Base-by-base conservation (phyloP, 306 rosid genomes). In the Prosopis cineraria region DNA sequence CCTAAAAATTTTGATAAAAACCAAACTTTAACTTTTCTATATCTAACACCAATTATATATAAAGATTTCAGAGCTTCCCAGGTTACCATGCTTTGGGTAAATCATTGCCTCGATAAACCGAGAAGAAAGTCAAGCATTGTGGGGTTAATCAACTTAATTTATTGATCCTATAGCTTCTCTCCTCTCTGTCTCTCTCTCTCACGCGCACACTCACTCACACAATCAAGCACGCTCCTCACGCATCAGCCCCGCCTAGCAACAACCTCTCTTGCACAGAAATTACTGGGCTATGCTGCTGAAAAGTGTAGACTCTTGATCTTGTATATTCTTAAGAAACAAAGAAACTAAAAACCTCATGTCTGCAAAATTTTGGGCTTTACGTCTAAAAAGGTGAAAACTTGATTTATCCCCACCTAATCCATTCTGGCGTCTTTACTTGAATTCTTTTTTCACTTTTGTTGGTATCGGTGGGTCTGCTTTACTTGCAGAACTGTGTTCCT, bases 401-500 rank as follows among this genome's bases (percentile, higher is more conserved):
- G 31, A 66, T 79, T 79, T 41, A 68, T 79, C 70, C 72, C 71
- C 66, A 70, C 85, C 84, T 78, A 72, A 73, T 75, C 78, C 63
- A 25, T 82, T 81, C 64, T 74, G 1, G 27, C 1, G 27, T 77
- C 72, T 63, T 71, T 79, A 39, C 83, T 22, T 6, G 53, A 55
- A 50, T 64, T 60, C 62, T 64, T 62, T 76, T 63, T 22, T 52
- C 76, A 5, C 68, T 77, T 74, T 72, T 60, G 70, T 43, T 72
- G 0, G 67, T 79, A 79, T 80, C 79, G 89, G 87, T 84, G 92
- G 84, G 79, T 78, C 87, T 91, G 90, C 77, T 73, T 87, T 70
- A 73, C 66, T 80, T 80, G 73, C 75, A 67, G 70, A 64, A 79
- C 72, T 41, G 8, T 87, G 77, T 83, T 44, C 43, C 80, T 89